Evolutionary conservation across 2,329 filamentous ascomycete species (phyloP).

Genomic region (Colletotrichum shisoi): DNA sequence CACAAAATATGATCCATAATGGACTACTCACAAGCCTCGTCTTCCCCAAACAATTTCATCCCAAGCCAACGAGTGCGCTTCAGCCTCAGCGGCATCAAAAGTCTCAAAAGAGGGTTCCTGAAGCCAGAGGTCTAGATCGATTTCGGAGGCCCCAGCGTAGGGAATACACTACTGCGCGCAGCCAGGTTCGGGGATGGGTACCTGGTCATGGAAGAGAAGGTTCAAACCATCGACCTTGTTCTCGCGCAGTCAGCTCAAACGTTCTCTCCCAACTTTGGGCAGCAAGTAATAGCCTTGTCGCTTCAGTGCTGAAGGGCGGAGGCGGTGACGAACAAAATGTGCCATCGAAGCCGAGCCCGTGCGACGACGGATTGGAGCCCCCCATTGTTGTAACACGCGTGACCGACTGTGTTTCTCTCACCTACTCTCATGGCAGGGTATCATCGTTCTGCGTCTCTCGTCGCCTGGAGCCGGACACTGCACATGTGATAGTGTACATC

Average conservation of each 20-base stretch:
- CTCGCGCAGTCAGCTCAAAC: conserved; percentile 8
- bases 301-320: conserved; percentile 12
- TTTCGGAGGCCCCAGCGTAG: background rate
- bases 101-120: conserved; percentile 17
- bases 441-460: conserved; percentile 7
- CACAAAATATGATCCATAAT: conserved; percentile 15
- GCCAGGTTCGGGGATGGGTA: background rate
- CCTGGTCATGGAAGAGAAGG: background rate
- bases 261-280: conserved; percentile 16
- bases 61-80: conserved; percentile 18
- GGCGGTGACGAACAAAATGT: conserved; percentile 27
- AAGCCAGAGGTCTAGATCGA: conserved; percentile 19
- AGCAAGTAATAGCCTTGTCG: conserved; percentile 18
- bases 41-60: conserved; percentile 14
- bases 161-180: background rate
- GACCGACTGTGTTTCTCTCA: background rate
- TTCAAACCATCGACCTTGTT: background rate
- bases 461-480: background rate
- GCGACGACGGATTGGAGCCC: conserved; percentile 19
- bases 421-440: conserved; percentile 17
- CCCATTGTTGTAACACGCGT: background rate
- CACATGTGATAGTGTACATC: background rate
- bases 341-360: conserved; percentile 11
- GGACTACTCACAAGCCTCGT: conserved; percentile 34
- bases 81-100: conserved; percentile 20